These are phyloP conservation scores for Vaccinium vitisidaea DNA, from an alignment of 148 eudicot species.

Conservation along the genomic window DNA sequence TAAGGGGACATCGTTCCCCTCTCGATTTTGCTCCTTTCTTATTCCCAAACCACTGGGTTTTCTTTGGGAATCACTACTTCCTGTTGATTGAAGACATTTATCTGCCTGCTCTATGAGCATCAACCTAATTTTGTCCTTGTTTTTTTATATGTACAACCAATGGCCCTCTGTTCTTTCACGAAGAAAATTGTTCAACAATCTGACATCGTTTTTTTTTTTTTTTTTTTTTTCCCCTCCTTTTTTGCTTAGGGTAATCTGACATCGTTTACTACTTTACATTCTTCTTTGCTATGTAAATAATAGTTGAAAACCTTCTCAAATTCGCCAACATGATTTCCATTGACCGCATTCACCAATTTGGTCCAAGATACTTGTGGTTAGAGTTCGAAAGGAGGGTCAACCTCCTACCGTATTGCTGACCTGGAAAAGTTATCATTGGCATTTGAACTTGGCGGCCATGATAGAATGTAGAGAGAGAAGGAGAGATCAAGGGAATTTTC, in stretches of 20 bases:
- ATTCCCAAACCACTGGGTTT: neutral
- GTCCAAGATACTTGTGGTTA: neutral
- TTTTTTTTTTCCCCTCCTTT: no score
- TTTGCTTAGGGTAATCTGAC: neutral
- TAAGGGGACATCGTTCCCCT: neutral
- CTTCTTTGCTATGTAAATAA: neutral
- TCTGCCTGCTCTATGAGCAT: neutral
- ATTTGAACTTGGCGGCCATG: no score
- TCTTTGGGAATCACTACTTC: neutral
- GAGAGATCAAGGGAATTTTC: no score
- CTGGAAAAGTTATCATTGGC: no score
- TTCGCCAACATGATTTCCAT: neutral
- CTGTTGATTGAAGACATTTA: neutral
- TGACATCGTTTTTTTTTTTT: no score
- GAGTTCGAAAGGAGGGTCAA: neutral
- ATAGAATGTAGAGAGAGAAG: no score
- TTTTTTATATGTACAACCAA: neutral
- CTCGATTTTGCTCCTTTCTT: neutral
- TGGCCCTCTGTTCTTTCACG: neutral
- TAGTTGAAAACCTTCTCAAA: neutral
- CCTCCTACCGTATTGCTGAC: neutral
- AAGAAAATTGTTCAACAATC: neutral
- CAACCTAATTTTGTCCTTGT: neutral
- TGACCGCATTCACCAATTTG: constrained; percentile 2
- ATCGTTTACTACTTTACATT: neutral